Percentiles rank a stretch among this genome's conserved stretches.
phyloP scores from a whole-genome alignment of 2,329 filamentous ascomycete genomes.

The Colletotrichum sp. region DNA sequence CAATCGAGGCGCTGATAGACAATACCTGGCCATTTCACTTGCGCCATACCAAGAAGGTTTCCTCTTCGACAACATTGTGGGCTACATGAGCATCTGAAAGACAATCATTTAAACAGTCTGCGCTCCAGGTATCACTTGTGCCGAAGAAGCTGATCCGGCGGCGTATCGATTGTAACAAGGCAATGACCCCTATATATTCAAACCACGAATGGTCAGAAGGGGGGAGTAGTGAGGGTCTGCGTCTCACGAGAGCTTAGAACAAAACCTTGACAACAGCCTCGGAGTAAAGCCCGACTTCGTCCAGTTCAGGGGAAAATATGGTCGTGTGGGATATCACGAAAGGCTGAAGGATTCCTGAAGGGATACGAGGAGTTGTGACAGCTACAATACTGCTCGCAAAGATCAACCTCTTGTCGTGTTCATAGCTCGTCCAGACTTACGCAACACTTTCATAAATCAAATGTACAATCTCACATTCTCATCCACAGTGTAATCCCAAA shows the following conservation, averaged over 20 bases:
- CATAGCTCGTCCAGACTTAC: neutral
- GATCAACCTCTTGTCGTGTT: neutral
- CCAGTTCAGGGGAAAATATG: neutral
- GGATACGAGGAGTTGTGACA: neutral
- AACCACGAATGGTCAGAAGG: too few relatives aligned
- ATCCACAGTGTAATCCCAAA: neutral
- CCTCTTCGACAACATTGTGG: too few relatives aligned
- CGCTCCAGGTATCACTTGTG: too few relatives aligned
- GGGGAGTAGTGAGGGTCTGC: too few relatives aligned
- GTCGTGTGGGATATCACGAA: neutral
- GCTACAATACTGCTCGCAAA: neutral
- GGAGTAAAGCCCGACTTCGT: neutral
- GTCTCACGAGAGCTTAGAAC: neutral
- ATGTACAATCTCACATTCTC: neutral
- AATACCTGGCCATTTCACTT: neutral
- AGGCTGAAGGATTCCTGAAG: neutral
- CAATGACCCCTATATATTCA: accelerated
- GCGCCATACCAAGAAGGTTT: too few relatives aligned
- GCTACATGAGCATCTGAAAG: too few relatives aligned
- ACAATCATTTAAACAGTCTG: too few relatives aligned
- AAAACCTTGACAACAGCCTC: neutral
- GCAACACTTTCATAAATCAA: neutral
- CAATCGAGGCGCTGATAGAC: accelerated
- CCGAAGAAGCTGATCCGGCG: too few relatives aligned
- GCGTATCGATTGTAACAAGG: too few relatives aligned